Evolutionary conservation across 1,139 yeast genomes (phyloP), one percentile per base, ranked within the genome.

Genomic region (Diutina siamensis): DNA sequence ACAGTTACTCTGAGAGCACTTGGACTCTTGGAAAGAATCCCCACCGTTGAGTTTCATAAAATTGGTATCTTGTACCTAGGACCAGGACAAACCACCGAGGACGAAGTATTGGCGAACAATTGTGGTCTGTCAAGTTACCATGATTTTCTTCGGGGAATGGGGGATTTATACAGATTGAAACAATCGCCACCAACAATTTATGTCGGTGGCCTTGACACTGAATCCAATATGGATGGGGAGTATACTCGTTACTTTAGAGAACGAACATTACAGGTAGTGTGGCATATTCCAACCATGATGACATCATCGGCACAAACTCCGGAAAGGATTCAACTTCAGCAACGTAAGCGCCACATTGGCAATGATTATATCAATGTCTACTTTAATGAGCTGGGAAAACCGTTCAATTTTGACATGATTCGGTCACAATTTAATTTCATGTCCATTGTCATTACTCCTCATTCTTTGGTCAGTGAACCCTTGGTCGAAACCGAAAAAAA

Each of bases 211-310:
- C 66, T 87, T 41, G 95, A 86, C 52, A 79, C 78, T 0, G 80
- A 73, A 47, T 72, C 71, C 50, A 80, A 80, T 52, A 58, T 69
- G 25, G 95, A 85, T 63, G 96, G 96, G 3, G 80, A 82, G 49
- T 82, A 65, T 56, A 86, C 94, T 0, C 65, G 83, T 47, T 76
- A 78, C 46, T 84, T 92, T 88, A 71, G 75, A 46, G 85, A 83
- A 52, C 79, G 81, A 56, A 75, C 78, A 32, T 71, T 79, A 1
- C 95, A 85, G 57, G 64, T 86, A 44, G 74, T 85, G 9, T 87
- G 77, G 61, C 95, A 87, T 58, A 74, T 85, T 3, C 80, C 88
- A 1, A 84, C 95, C 0, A 63, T 87, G 74, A 87, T 87, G 95
- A 15, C 33, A 52, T 54, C 22, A 50, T 51, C 32, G 45, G 44